Base-by-base conservation (phyloP, 2,329 filamentous ascomycete species). In the Lomentospora prolificans region DNA sequence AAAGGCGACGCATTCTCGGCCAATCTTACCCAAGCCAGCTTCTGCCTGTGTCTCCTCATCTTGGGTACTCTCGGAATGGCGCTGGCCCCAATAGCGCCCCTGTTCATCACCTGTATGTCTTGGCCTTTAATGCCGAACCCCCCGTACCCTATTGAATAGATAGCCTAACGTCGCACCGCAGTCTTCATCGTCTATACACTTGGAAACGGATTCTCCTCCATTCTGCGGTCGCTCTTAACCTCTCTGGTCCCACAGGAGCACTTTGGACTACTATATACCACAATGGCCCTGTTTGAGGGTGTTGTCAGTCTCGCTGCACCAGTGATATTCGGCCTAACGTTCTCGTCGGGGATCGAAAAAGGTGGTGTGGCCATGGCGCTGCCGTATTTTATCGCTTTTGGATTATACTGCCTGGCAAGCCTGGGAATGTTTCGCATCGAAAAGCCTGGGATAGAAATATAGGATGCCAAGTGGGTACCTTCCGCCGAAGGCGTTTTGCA, bases 211-310 rank as follows among this genome's bases (percentile, higher is more conserved):
- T 59, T 50, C 30, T 48, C 55, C 28, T 31, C 53, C 7, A 50
- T 56, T 3, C 54, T 59, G 28, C 52, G 58, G n/a, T 59, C 58
- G 5, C 54, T 59, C 5, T 25, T 59, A 14, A 55, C 56, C 2
- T 56, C 56, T 2, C 53, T 59, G n/a, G 58, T 59, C 5, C 27
- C 56, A 2, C 12, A 27, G 30, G 41, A 41, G 31, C 27, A 52
- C 36, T 41, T 59, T 17, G 46, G 55, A 3, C 39, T 57, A 3
- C 39, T 59, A 1, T 59, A 51, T 50, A 59, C 58, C 3, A 59
- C 58, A 8, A 57, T 59, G 48, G 55, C 58, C 14, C 39, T 59
- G 7, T 59, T 59, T 17, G 58, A 59, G 25, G 56, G 58, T n/a
- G n/a, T 57, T 4, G 39, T 52, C 14, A 41, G 30, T 14, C 39